phyloP scores from a whole-genome alignment of 2,329 filamentous ascomycete genomes.

The Pseudovirgaria hyperparasitica region DNA sequence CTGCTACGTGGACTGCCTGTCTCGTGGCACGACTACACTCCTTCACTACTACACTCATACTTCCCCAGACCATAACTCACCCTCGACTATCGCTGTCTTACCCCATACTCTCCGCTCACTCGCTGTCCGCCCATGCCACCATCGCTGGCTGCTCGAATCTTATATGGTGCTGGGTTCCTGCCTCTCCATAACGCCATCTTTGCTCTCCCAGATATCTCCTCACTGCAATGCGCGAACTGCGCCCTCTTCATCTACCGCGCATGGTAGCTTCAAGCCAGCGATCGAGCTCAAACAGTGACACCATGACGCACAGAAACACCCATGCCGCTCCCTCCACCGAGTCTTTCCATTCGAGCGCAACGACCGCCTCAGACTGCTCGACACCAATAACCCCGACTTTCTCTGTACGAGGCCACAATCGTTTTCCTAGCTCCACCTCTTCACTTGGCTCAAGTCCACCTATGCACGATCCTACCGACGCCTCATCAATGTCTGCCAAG shows the following conservation, averaged over 20 bases:
- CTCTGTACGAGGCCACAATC: conserved; percentile 47
- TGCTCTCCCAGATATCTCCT: no score
- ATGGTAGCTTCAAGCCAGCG: conserved; percentile 24
- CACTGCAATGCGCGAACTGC: conserved; percentile 25
- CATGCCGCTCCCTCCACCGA: conserved; percentile 22
- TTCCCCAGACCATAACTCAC: no score
- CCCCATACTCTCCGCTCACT: no score
- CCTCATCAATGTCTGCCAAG: conserved; percentile 49
- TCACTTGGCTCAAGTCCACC: conserved; percentile 52
- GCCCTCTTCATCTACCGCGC: conserved; percentile 25
- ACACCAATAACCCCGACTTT: conserved; percentile 62
- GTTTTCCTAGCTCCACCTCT: conserved; percentile 63
- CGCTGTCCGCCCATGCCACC: no score
- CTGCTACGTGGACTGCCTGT: no score
- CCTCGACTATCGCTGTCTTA: no score
- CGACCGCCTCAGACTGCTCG: conserved; percentile 52
- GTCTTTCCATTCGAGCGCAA: conserved; percentile 35
- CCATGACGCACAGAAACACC: conserved; percentile 17
- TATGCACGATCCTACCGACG: conserved; percentile 37
- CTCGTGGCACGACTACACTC: no score
- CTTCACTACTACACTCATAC: no score
- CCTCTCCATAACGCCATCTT: no score
- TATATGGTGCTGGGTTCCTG: no score
- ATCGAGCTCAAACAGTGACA: conserved; percentile 20
- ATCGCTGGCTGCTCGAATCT: no score